Base-by-base conservation (phyloP, 805 yeast genomes). In the Metschnikowia lunata region DNA sequence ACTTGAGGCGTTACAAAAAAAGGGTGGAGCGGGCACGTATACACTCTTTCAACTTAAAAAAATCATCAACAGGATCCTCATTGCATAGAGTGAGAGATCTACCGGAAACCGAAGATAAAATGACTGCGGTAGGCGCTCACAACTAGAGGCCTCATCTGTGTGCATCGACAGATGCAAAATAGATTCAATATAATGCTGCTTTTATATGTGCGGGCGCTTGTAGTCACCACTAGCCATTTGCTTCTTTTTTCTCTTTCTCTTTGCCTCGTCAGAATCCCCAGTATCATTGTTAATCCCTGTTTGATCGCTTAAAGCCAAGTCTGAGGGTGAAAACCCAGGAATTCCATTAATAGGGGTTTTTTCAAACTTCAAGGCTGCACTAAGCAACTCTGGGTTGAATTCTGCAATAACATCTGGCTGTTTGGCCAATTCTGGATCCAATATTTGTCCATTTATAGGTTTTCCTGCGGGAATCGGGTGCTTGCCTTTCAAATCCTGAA, bases 401-500 rank as follows among this genome's bases (percentile, higher is more conserved):
- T 67, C 71, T 31, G 74, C 69, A 15, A 81, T 70, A 7, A 74
- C 62, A 30, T 74, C 71, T 8, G 80, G 79, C 34, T 58, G 56
- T 42, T 62, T 64, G 7, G 55, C 59, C n/a, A 64, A 42, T 49
- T 48, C 54, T 0, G 76, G 76, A 46, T 71, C 74, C 35, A 71
- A 49, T 26, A 71, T 48, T 23, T 62, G 65, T 14, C 59, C 61
- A 7, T 69, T 67, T 15, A 71, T 47, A 3, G 70, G 69, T 41
- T 63, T 67, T 15, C 56, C 55, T 0, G 61, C 73, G n/a, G 87
- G 85, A 34, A 85, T 80, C 31, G 71, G 72, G 52, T 82, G 87
- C 58, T 82, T 83, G 2, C 90, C 97, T 0, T 96, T 86, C 27
- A 93, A 69, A 54, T 90, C 97, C 32, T 77, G 73, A 11, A 93